Conservation (phyloP, 1,284 basidiomycete species). For the Cryptococcus sp. region DNA sequence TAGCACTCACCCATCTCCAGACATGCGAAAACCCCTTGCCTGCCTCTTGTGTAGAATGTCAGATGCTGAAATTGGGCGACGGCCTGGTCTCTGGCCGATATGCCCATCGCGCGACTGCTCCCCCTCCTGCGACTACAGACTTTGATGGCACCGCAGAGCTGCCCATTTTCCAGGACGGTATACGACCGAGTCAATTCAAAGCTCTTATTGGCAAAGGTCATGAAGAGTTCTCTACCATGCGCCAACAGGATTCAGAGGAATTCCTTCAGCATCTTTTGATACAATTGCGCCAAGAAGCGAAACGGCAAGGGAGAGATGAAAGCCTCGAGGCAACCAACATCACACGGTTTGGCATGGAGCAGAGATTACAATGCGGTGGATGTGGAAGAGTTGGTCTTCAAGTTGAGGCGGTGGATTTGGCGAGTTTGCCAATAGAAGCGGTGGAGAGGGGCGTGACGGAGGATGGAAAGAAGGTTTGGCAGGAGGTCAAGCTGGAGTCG, state of each 20-base stretch:
- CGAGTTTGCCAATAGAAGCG: conserved; percentile 78
- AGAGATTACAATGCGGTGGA: conserved; percentile 75
- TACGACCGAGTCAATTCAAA: conserved; percentile 85
- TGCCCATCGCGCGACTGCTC: conserved; percentile 62
- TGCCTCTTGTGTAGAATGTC: conserved; percentile 87
- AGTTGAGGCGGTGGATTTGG: conserved; percentile 72
- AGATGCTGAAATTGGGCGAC: conserved; percentile 89
- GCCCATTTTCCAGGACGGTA: conserved; percentile 75
- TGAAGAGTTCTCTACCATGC: conserved; percentile 93
- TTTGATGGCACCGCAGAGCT: conserved; percentile 36
- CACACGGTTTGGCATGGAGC: conserved; percentile 82
- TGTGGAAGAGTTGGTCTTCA: conserved; percentile 90
- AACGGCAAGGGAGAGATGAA: conserved; percentile 55
- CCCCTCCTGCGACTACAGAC: conserved; percentile 34
- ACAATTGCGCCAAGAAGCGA: conserved; percentile 66
- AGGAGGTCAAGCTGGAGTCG: conserved; percentile 66
- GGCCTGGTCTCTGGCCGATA: conserved; percentile 92
- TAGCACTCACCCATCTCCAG: conserved; percentile 61
- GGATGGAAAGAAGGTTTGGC: conserved; percentile 66
- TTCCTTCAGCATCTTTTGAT: conserved; percentile 83
- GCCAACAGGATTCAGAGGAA: conserved; percentile 95
- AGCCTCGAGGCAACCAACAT: conserved; percentile 66
- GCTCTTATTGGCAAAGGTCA: conserved; percentile 88
- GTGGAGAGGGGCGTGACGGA: conserved; percentile 59
- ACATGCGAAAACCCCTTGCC: conserved; percentile 71